Conservation (phyloP, 139 green algal genomes). For the Chlorella sp. region DNA sequence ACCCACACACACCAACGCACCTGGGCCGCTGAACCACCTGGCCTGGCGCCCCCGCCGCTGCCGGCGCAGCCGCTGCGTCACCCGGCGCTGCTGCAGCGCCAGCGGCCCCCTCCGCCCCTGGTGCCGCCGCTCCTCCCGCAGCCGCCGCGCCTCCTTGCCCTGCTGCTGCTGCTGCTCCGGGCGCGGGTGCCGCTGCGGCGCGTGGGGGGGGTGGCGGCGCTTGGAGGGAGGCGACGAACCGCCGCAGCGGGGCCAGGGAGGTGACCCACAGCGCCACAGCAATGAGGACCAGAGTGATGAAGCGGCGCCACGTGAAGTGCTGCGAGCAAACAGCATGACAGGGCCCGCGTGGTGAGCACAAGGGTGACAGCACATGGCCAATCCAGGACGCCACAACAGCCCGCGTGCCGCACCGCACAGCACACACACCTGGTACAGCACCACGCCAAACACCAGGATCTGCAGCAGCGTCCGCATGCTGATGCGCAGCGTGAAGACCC, state of each 20-base stretch:
- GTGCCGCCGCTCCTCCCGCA: background rate
- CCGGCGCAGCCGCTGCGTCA: constrained; percentile 3
- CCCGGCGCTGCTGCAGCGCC: background rate
- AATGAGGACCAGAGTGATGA: constrained; percentile 46
- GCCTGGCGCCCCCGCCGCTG: background rate
- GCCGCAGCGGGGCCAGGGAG: constrained; percentile 41
- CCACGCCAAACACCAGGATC: constrained; percentile 48
- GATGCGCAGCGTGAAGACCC: constrained; percentile 49
- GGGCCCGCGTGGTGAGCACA: too few relatives aligned
- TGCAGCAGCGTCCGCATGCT: constrained; percentile 61
- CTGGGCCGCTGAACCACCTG: background rate
- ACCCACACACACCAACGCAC: background rate
- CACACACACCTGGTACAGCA: constrained; percentile 31
- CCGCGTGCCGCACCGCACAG: background rate
- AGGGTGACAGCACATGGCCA: too few relatives aligned
- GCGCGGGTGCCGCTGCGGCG: constrained; percentile 8
- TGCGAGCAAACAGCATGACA: too few relatives aligned
- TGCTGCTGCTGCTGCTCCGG: constrained; percentile 6
- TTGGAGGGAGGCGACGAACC: constrained; percentile 20
- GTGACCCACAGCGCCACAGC: constrained; percentile 52
- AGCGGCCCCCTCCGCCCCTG: background rate
- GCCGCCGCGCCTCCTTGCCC: constrained; percentile 3
- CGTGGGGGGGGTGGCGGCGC: constrained; percentile 5
- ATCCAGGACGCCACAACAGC: background rate
- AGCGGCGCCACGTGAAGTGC: constrained; percentile 63